phyloP scores from a whole-genome alignment of 192 early-diverging fungal species.

The Coemansia sp. region DNA sequence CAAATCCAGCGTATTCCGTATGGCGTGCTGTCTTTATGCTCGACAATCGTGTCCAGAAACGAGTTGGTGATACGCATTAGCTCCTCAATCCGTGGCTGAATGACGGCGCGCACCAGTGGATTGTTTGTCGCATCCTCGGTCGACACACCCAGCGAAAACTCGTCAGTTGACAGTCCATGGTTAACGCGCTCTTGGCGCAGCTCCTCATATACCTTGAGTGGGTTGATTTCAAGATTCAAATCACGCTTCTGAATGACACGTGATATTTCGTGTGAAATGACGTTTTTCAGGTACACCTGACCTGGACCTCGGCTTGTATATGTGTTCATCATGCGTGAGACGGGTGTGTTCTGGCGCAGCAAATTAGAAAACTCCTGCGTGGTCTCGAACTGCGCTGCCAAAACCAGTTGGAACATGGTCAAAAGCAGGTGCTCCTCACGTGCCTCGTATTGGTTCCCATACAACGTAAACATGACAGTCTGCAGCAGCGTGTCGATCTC shows the following conservation, averaged over 20 bases:
- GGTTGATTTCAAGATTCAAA: constrained; percentile 91
- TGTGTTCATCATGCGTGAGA: constrained; percentile 98
- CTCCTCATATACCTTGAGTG: constrained; percentile 73
- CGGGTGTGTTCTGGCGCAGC: constrained; percentile 91
- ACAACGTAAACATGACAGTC: constrained; percentile 95
- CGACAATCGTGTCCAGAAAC: constrained; percentile 85
- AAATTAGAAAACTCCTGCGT: constrained; percentile 84
- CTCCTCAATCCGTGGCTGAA: constrained; percentile 75
- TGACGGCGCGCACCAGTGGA: constrained; percentile 80
- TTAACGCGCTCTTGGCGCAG: constrained; percentile 40
- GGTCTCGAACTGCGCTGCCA: constrained; percentile 91
- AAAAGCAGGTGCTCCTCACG: constrained; percentile 93
- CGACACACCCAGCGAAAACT: constrained; percentile 74
- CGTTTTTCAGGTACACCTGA: constrained; percentile 87
- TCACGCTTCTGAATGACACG: constrained; percentile 77
- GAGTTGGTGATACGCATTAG: constrained; percentile 82
- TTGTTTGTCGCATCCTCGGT: constrained; percentile 79
- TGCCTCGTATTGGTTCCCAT: constrained; percentile 94
- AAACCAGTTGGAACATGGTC: constrained; percentile 94
- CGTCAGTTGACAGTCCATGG: constrained; percentile 29
- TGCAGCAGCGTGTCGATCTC: constrained; percentile 94
- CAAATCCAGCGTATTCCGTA: constrained; percentile 99
- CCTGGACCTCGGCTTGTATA: constrained; percentile 93
- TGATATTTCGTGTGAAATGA: constrained; percentile 77
- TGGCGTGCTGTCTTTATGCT: constrained; percentile 78